Base-by-base conservation (phyloP, 2,329 filamentous ascomycete genomes). In the Mycogone perniciosa region DNA sequence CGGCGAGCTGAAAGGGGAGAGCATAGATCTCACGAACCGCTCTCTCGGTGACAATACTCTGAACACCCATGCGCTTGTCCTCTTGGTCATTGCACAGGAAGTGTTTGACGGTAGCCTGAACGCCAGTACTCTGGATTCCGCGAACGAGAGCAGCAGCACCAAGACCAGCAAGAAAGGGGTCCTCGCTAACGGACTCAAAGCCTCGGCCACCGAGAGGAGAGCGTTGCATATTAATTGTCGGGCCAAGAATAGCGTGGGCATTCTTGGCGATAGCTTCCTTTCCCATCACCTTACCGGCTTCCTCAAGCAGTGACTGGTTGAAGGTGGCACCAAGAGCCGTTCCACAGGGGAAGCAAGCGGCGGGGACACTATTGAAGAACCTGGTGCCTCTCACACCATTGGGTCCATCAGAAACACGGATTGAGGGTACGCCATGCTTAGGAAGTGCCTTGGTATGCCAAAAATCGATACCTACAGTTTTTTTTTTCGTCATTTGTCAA, bases 301-400 rank as follows among this genome's bases (percentile, higher is more conserved):
- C 66, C 43, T 76, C 68, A 2, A 82, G 70, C 7, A 83, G 71
- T 5, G 72, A 64, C 31, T 68, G 65, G 63, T 84, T 80, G 62
- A 78, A 84, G 27, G 80, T 82, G 4, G 80, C 71, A 30, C 76
- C 80, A 5, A 84, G 69, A 1, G 71, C 76, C 0, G 79, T 80
- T 26, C 78, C 79, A 54, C 79, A 82, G 8, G 80, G 80, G 56
- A 84, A 76, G 59, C 80, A 82, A n/a, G 80, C 80, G 1, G 80
- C 76, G 27, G 72, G 73, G 31, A 75, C 68, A 47, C 83, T 81
- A 57, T 82, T 80, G 67, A 87, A 86, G 72, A 85, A 86, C 58
- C 79, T 81, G 43, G 79, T 82, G 46, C 84, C 84, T 56, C 85
- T 75, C 33, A 85, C 78, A 46, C 85, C 85, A 63, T 86, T 87